Evolutionary conservation across 2,329 filamentous ascomycete genomes (phyloP), one percentile per base, ranked within the genome.

Genomic region (Anisogramma anomala): DNA sequence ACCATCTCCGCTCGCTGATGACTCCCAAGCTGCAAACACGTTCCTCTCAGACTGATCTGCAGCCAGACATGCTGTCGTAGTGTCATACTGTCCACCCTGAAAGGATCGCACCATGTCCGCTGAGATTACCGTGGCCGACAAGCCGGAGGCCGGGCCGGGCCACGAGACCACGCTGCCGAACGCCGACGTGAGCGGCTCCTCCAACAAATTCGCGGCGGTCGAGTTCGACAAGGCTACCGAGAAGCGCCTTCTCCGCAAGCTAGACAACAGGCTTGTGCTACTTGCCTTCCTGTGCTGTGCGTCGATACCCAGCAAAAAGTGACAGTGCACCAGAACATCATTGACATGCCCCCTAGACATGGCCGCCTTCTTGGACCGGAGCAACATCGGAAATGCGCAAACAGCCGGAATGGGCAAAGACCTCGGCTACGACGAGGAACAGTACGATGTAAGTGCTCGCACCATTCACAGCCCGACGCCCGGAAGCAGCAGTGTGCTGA

Each of bases 311-410:
- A 3, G 13, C 3, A 14, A 8, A 30, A 15, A 23, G 22, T 23
- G 22, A 23, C 6, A 9, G 22, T 5, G n/a, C n/a, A 8, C 13
- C 7, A n/a, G 27, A 30, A n/a, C 27, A n/a, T 30, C 10, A 11
- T 11, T 39, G 15, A 35, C 15, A 14, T 25, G 14, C 33, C 13
- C 14, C n/a, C 13, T 33, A 59, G 56, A 58, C 35, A 45, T 64
- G 15, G 49, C 61, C 19, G 52, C 61, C 10, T 61, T 63, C 40
- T 49, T 64, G 2, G 61, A 64, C 44, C 52, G 61, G 19, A 61
- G 58, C 10, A 64, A 64, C 28, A 63, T 64, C 32, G 61, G 61
- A 18, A 63, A 62, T 51, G 61, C 59, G 1, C 47, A 60, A 42
- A 54, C 53, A 9, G 59, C 59, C 1, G 59, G 59, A 26, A 59